A percentile compares a stretch with the other conserved stretches of the same genome.
phyloP scores from a whole-genome alignment of 2,329 filamentous ascomycete genomes.

The Nemania diffusa region DNA sequence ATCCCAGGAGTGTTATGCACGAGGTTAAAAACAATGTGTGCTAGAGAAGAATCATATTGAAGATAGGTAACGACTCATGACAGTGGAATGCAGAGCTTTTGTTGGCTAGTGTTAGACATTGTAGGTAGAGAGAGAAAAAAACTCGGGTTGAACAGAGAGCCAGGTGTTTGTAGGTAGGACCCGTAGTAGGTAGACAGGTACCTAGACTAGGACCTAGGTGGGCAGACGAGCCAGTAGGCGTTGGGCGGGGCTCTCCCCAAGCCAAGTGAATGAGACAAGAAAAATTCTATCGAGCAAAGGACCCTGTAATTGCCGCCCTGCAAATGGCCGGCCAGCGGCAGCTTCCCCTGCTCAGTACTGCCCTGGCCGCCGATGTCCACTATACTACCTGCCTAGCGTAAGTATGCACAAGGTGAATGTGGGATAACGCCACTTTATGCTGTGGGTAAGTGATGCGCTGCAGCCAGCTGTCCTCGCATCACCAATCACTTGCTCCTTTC shows the following conservation, averaged over 20 bases:
- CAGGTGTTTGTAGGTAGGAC: slow-evolving; percentile 17
- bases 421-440: slow-evolving; percentile 27
- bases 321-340: neutral
- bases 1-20: slow-evolving; percentile 13
- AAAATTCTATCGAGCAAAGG: slow-evolving; percentile 20
- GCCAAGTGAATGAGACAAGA: slow-evolving; percentile 23
- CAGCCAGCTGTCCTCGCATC: slow-evolving; percentile 13
- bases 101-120: slow-evolving; percentile 21
- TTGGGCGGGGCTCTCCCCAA: slow-evolving; percentile 21
- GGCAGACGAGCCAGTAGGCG: slow-evolving; percentile 4
- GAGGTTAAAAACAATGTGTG: slow-evolving; percentile 9
- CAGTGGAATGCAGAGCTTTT: slow-evolving; percentile 29
- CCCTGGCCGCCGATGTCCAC: neutral
- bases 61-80: slow-evolving; percentile 25
- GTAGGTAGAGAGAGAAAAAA: slow-evolving; percentile 17
- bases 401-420: slow-evolving; percentile 12
- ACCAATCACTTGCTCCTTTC: neutral
- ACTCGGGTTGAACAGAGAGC: slow-evolving; percentile 17
- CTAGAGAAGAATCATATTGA: slow-evolving; percentile 36
- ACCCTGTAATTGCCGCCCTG: slow-evolving; percentile 18
- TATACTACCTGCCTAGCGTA: neutral
- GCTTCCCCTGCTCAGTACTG: neutral
- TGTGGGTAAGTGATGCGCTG: slow-evolving; percentile 15
- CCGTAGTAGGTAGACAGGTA: too few relatives aligned
- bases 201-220: neutral